phyloP scores from a whole-genome alignment of 176 grass and related monocot species.

The Dendrocalamus sinicus region DNA sequence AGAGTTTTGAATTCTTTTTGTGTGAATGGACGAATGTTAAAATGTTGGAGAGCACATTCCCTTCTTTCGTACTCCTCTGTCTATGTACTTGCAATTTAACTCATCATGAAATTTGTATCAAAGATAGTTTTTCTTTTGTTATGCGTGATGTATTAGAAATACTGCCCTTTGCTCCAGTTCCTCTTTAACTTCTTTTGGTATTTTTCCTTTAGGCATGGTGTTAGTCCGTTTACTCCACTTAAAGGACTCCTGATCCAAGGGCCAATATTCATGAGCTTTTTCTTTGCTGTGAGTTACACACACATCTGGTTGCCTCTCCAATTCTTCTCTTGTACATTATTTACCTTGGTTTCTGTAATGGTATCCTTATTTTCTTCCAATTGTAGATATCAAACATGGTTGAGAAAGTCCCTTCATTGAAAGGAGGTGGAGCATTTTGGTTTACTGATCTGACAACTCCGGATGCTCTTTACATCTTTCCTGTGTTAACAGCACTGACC shows the following conservation, averaged over 20 bases:
- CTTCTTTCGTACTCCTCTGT: neutral
- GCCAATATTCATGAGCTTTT: conserved; percentile 93
- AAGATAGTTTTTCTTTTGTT: conserved; percentile 4
- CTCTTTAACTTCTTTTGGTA: conserved; percentile 34
- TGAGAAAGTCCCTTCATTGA: conserved; percentile 87
- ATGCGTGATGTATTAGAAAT: conserved; percentile 32
- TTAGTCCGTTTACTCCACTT: conserved; percentile 78
- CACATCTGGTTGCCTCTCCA: conserved; percentile 20
- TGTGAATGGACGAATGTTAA: conserved; percentile 7
- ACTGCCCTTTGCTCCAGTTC: conserved; percentile 23
- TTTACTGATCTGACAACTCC: conserved; percentile 94
- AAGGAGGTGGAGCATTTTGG: conserved; percentile 90
- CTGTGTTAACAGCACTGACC: conserved; percentile 71
- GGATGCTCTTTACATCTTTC: conserved; percentile 71
- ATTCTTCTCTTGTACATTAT: conserved; percentile 30
- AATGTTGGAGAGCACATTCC: conserved; percentile 20
- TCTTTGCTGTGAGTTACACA: conserved; percentile 75
- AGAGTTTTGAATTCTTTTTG: neutral
- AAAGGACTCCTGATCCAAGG: conserved; percentile 84
- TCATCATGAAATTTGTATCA: neutral
- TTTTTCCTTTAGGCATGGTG: conserved; percentile 66
- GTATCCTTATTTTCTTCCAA: neutral
- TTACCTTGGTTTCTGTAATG: conserved; percentile 25
- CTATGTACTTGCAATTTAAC: neutral
- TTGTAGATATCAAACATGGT: conserved; percentile 90